Evolutionary conservation across 495 filamentous ascomycete genomes (phyloP), one percentile per base, ranked within the genome.

Genomic region (Penicillium argentinense): DNA sequence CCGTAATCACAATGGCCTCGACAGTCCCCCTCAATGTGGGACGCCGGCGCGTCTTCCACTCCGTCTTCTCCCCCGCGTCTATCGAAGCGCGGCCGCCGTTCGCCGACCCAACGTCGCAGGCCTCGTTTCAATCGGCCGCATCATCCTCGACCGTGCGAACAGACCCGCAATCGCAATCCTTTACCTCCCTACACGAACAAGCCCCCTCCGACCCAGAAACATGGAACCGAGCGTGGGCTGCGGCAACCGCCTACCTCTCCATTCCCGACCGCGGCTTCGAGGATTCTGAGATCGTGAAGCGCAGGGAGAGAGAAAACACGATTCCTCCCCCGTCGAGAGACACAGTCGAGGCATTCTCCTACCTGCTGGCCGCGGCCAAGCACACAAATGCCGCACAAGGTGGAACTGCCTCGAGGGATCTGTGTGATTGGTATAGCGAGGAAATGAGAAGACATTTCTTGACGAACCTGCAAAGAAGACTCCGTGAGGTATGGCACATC

Each of bases 161-260:
- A n/a, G 56, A 45, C 12, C 55, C 51, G 1, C 45, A 55, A 17
- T 19, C 49, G n/a, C 43, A 24, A 26, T 56, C 49, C 1, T 55
- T 57, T 6, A 36, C 38, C 7, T 26, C 53, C 2, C 29, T 36
- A 17, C 29, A 39, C 13, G 47, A 43, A 18, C 21, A 37, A 13
- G 49, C 38, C 45, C 11, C 57, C 25, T 48, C 57, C 28, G 80
- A 88, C 46, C 82, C 85, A 57, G 69, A 74, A 42, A 65, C 65
- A 42, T 89, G 82, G 77, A 79, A 87, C 51, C 74, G 79, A 42
- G 81, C 86, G 27, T 89, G 87, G 85, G 78, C 80, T 57, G 64
- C 74, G 2, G 85, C 84, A 34, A 88, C 84, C 9, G 67, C 72
- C 27, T 80, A 78, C 36, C 75, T 91, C 12, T 63, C 71, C 4